phyloP scores from a whole-genome alignment of 225 moss, liverwort and hornwort species.

The Lunularia cruciata region DNA sequence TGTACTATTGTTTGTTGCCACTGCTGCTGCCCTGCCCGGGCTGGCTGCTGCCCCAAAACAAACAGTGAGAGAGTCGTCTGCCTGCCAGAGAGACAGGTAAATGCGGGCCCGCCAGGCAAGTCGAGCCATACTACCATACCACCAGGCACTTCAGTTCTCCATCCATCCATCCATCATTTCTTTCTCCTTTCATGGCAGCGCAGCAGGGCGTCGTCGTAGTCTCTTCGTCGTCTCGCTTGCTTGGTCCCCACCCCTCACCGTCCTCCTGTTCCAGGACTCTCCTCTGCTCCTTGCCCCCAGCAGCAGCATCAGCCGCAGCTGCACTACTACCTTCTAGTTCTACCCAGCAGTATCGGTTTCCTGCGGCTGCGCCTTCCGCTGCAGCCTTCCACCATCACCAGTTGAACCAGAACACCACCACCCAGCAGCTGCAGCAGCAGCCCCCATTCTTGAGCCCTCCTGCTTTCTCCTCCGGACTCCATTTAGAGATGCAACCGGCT shows the following conservation, averaged over 20 bases:
- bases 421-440: slow-evolving; percentile 9
- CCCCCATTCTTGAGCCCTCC: slow-evolving; percentile 12
- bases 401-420: too few relatives aligned
- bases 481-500: slow-evolving; percentile 49
- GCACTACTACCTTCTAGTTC: slow-evolving; percentile 21
- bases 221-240: slow-evolving; percentile 14
- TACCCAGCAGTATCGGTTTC: neutral
- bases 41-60: neutral
- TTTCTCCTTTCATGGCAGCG: slow-evolving; percentile 32
- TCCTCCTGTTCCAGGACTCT: neutral
- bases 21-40: neutral
- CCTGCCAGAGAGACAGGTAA: slow-evolving; percentile 36
- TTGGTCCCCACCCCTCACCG: neutral
- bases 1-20: too few relatives aligned
- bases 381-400: slow-evolving; percentile 29
- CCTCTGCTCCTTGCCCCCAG: slow-evolving; percentile 11
- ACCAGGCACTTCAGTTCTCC: neutral
- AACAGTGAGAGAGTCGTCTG: neutral
- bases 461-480: neutral
- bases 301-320: slow-evolving; percentile 1
- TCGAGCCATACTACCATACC: slow-evolving; percentile 3
- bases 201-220: slow-evolving; percentile 25
- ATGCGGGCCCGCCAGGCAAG: slow-evolving; percentile 47
- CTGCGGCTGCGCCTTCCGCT: slow-evolving; percentile 18
- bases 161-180: slow-evolving; percentile 12